Conservation (phyloP, 139 green algal genomes). For the Chlamydomonas sp. region DNA sequence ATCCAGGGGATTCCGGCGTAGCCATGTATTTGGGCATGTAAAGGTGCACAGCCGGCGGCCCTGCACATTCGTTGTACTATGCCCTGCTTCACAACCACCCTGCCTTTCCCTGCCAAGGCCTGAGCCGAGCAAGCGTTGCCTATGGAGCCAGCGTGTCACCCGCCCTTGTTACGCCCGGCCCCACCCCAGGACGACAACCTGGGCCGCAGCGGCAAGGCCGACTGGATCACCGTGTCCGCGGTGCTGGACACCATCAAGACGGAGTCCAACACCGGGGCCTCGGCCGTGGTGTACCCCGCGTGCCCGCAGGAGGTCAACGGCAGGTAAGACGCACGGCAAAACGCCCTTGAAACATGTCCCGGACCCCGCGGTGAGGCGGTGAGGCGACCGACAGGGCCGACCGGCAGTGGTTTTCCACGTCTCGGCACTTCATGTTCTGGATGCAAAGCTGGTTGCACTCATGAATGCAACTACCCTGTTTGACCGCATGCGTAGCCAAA, state of each 20-base stretch:
- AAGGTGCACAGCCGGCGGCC: neutral
- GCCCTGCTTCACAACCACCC: neutral
- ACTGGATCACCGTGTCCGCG: slow-evolving; percentile 72
- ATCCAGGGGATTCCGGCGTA: too few relatives aligned
- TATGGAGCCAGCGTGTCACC: too few relatives aligned
- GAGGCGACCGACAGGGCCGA: too few relatives aligned
- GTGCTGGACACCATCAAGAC: slow-evolving; percentile 55
- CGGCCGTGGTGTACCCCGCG: slow-evolving; percentile 66
- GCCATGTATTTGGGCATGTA: too few relatives aligned
- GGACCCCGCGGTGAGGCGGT: too few relatives aligned
- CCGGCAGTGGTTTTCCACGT: too few relatives aligned
- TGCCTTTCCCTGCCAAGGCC: neutral
- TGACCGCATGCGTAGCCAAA: too few relatives aligned
- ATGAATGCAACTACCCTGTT: too few relatives aligned
- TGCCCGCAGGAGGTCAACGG: slow-evolving; percentile 69
- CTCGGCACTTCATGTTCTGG: too few relatives aligned
- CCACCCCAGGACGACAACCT: slow-evolving; percentile 74
- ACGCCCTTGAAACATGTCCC: neutral
- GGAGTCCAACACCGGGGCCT: slow-evolving; percentile 28
- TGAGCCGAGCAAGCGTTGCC: neutral
- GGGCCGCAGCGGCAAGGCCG: slow-evolving; percentile 68
- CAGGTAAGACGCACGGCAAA: slow-evolving; percentile 2
- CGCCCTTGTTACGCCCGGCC: too few relatives aligned
- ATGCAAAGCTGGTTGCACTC: too few relatives aligned
- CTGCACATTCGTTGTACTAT: neutral